Evolutionary conservation across 2,329 filamentous ascomycete genomes (phyloP), one percentile per base, ranked within the genome.

Genomic region (Colletotrichum neosansevieriae): DNA sequence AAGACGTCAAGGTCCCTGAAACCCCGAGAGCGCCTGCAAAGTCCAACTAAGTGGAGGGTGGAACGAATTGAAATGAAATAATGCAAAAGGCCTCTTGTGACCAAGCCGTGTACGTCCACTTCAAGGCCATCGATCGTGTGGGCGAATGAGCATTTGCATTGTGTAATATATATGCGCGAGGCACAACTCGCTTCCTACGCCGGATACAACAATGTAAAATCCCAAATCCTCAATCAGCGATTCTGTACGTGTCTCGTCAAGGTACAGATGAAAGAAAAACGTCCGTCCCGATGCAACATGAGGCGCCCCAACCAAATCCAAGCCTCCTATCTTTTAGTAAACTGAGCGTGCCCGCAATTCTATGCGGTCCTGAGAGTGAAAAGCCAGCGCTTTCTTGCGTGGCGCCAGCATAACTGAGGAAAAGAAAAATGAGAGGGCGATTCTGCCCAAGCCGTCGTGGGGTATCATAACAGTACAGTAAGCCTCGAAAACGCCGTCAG

Each of bases 1-100:
- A 94, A 66, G 96, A 99, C 78, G 94, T 98, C 74, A 91, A 94
- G 77, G 91, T 98, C 42, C 96, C 96, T 32, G 92, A 93, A 77
- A 84, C 87, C 59, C 91, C 93, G 54, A 79, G 81, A 57, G 81
- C 85, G 68, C 79, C 83, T n/a, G 75, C 81, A 44, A 78, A 81
- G 50, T 68, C 76, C 36, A 79, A 77, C 69, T 79, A 17, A 62
- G 29, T 12, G 7, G 17, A 34, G 5, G 5, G 32, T 6, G 24
- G 11, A 24, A 2, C 19, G 36, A 36, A 47, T n/a, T 17, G 21
- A 9, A 17, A n/a, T 24, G 29, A 40, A 56, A n/a, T 63, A 42
- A 59, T 51, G 63, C 54, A 19, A 38, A 15, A 13, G 50, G 11
- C 17, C 40, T 19, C 40, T 5, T 32, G 40, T 15, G 38, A 24